Percentiles rank a stretch among this genome's conserved stretches.
Evolutionary conservation across 768 basidiomycete genomes (phyloP).

Genomic region (Trametes meyenii): DNA sequence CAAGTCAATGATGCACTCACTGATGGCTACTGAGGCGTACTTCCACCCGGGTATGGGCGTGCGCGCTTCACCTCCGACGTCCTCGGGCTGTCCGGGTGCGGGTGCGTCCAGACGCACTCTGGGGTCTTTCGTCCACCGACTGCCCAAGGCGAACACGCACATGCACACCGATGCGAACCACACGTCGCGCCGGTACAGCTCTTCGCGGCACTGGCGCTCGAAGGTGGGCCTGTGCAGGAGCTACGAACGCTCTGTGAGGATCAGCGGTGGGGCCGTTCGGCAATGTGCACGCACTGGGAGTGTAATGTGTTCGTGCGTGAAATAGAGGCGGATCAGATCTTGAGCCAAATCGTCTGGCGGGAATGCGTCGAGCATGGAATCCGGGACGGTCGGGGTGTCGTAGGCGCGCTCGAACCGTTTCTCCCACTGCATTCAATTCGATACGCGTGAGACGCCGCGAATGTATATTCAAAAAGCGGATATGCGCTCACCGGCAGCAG

Average conservation of each 20-base stretch:
- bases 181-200: conserved; percentile 19
- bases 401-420: neutral
- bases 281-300: neutral
- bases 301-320: conserved; percentile 36
- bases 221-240: neutral
- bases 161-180: conserved; percentile 34
- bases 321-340: conserved; percentile 67
- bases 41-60: conserved; percentile 52
- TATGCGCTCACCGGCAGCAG: neutral
- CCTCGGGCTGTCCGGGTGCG: neutral
- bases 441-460: neutral
- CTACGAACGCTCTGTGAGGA: neutral
- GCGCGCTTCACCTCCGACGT: conserved; percentile 42
- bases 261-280: neutral
- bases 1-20: conserved; percentile 35
- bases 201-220: conserved; percentile 10
- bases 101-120: conserved; percentile 21
- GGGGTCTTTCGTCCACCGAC: conserved; percentile 28
- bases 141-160: conserved; percentile 30
- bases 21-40: conserved; percentile 57
- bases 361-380: conserved; percentile 34
- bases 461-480: neutral
- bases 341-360: conserved; percentile 65
- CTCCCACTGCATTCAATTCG: neutral
- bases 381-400: neutral